Conservation (phyloP, 2,329 filamentous ascomycete species). For the Tolypocladium album region DNA sequence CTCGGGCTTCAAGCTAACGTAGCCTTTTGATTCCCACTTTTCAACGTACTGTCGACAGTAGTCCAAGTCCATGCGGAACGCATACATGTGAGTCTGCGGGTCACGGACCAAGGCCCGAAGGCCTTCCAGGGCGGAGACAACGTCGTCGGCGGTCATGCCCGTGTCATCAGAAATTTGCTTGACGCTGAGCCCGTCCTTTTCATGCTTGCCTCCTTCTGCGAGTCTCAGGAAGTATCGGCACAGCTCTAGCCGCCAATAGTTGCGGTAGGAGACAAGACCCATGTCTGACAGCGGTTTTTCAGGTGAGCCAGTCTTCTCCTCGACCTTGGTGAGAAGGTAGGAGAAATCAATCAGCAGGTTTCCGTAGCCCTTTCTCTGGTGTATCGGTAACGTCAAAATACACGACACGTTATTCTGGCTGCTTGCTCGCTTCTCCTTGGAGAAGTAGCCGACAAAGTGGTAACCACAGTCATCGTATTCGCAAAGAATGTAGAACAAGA, state of each 20-base stretch:
- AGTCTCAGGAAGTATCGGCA: conserved; percentile 67
- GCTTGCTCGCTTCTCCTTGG: conserved; percentile 91
- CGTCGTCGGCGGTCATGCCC: conserved; percentile 92
- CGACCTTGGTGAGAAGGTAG: conserved; percentile 86
- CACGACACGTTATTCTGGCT: conserved; percentile 97
- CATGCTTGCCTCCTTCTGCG: conserved; percentile 16
- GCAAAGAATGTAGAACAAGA: conserved; percentile 94
- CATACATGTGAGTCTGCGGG: conserved; percentile 79
- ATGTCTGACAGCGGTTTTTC: conserved; percentile 98
- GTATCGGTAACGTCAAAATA: conserved; percentile 90
- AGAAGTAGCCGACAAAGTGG: conserved; percentile 98
- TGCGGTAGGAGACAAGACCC: conserved; percentile 92
- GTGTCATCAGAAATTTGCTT: conserved; percentile 74
- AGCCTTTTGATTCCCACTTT: conserved; percentile 82
- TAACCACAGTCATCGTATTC: conserved; percentile 87
- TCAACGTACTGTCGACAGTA: conserved; percentile 82
- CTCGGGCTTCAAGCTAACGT: conserved; percentile 72
- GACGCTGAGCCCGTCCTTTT: conserved; percentile 44
- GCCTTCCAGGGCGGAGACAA: conserved; percentile 86
- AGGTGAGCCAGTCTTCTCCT: conserved; percentile 87
- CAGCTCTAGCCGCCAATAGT: conserved; percentile 88
- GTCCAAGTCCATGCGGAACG: conserved; percentile 72
- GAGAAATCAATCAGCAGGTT: conserved; percentile 97
- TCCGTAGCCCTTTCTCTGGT: conserved; percentile 94
- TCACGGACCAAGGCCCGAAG: conserved; percentile 83